Conservation (phyloP, 805 yeast genomes). For the Starmerella bombi region DNA sequence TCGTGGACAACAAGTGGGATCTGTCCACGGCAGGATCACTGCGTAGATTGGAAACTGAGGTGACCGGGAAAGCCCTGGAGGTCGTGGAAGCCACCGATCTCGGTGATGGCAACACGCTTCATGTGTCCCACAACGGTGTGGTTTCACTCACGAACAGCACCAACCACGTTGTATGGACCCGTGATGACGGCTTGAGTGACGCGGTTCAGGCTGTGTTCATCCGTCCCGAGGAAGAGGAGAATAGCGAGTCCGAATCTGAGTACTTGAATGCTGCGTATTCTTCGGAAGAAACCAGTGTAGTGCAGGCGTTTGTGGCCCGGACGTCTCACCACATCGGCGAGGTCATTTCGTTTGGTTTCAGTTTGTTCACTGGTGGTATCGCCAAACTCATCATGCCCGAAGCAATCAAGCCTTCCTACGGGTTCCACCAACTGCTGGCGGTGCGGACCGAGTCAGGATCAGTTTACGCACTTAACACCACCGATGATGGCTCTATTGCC, state of each 20-base stretch:
- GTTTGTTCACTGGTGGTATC: not conserved
- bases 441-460: constrained; percentile 23
- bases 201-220: constrained; percentile 22
- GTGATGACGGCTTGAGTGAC: constrained; percentile 25
- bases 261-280: not conserved
- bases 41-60: too few relatives aligned
- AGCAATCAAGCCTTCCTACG: constrained; percentile 21
- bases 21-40: not conserved
- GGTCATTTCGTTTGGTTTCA: not conserved
- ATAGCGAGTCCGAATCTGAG: constrained; percentile 1
- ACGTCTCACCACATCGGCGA: not conserved
- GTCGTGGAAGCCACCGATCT: not conserved
- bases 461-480: constrained; percentile 25
- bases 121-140: constrained; percentile 5
- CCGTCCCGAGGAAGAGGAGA: constrained; percentile 1
- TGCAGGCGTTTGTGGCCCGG: not conserved
- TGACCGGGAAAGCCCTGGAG: not conserved
- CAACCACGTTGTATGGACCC: constrained; percentile 18
- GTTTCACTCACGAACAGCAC: not conserved
- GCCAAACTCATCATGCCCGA: constrained; percentile 9
- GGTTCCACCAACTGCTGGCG: constrained; percentile 26
- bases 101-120: not conserved
- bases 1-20: not conserved
- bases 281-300: not conserved
- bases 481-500: constrained; percentile 18